phyloP scores from a whole-genome alignment of 257 asterid species.

The Solanum sitiens region DNA sequence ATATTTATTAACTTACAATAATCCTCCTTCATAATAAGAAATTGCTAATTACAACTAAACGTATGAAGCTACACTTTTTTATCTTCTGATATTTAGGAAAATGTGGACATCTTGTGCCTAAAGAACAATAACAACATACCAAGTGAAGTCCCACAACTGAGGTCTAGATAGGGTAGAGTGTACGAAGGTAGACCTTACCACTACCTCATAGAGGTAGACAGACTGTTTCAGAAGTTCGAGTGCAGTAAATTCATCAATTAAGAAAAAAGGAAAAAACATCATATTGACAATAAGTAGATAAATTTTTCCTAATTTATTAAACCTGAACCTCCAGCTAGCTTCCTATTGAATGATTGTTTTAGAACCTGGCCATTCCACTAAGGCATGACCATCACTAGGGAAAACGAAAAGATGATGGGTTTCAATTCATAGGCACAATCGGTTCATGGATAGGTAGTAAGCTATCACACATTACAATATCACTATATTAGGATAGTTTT shows the following conservation, averaged over 20 bases:
- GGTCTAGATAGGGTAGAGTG: too few relatives aligned
- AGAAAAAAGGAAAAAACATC: neutral
- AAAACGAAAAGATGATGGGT: neutral
- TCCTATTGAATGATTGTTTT: neutral
- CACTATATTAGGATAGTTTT: too few relatives aligned
- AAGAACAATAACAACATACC: too few relatives aligned
- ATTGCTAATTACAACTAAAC: too few relatives aligned
- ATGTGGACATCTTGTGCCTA: neutral
- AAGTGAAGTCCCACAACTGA: too few relatives aligned
- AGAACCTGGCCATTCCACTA: neutral
- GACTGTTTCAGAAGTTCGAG: too few relatives aligned
- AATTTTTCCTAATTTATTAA: neutral
- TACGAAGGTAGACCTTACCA: too few relatives aligned
- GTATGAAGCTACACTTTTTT: neutral
- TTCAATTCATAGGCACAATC: neutral
- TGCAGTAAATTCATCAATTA: neutral
- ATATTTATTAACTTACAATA: too few relatives aligned
- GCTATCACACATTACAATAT: neutral
- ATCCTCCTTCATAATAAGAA: too few relatives aligned
- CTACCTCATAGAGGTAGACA: too few relatives aligned
- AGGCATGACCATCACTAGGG: neutral
- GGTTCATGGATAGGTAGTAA: neutral
- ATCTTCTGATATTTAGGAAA: neutral
- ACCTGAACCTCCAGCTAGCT: neutral
- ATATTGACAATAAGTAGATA: neutral